phyloP scores from a whole-genome alignment of 257 asterid species.

The Gentiana dahurica region DNA sequence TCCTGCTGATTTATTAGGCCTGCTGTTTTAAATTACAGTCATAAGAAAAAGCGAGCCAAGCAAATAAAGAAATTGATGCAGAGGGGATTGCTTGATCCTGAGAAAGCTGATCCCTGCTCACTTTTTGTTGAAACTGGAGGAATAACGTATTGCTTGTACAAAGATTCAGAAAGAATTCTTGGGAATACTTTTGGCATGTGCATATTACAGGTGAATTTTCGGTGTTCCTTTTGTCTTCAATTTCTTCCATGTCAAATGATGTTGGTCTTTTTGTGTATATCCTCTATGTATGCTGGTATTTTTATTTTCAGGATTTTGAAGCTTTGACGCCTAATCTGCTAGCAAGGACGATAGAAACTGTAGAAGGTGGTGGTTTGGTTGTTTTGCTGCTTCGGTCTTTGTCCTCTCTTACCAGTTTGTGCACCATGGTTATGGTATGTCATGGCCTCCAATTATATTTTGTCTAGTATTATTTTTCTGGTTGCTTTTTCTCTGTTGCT shows the following conservation, averaged over 20 bases:
- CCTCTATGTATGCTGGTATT: background rate
- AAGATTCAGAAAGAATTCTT: slow-evolving; percentile 83
- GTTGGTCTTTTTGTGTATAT: background rate
- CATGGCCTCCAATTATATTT: background rate
- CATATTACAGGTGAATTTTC: slow-evolving; percentile 61
- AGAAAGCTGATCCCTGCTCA: slow-evolving; percentile 62
- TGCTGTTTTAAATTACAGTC: slow-evolving; percentile 27
- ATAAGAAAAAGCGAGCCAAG: slow-evolving; percentile 66
- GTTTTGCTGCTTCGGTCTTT: slow-evolving; percentile 76
- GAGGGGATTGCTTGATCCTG: slow-evolving; percentile 65
- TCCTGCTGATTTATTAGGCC: too few relatives aligned
- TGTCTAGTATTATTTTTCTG: background rate
- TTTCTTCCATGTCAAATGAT: slow-evolving; percentile 2
- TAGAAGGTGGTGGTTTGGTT: slow-evolving; percentile 97
- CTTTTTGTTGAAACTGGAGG: slow-evolving; percentile 71
- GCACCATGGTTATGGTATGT: slow-evolving; percentile 91
- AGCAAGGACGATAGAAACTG: slow-evolving; percentile 99
- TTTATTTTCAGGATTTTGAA: slow-evolving; percentile 62
- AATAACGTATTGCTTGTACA: slow-evolving; percentile 73
- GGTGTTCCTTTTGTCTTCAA: background rate
- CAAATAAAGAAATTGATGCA: slow-evolving; percentile 68
- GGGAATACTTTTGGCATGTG: slow-evolving; percentile 99
- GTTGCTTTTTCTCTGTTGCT: too few relatives aligned
- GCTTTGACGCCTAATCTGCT: slow-evolving; percentile 97
- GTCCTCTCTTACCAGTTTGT: slow-evolving; percentile 78